phyloP scores from a whole-genome alignment of 2,329 filamentous ascomycete genomes.

The Clonostachys solani region DNA sequence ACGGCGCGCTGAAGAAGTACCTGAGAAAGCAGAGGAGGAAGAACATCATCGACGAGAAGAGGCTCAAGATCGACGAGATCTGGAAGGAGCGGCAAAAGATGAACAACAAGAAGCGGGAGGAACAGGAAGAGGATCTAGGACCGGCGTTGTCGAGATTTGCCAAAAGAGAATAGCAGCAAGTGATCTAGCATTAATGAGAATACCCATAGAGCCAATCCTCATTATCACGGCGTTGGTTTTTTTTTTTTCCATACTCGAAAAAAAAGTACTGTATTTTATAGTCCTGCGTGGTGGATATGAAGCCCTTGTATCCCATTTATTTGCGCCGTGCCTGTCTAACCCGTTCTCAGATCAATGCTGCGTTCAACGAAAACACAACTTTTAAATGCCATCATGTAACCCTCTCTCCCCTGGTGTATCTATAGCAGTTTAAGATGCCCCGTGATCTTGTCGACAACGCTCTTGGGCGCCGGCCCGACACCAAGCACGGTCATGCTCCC shows the following conservation, averaged over 20 bases:
- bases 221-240: too few relatives aligned
- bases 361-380: too few relatives aligned
- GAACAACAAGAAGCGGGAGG: slow-evolving; percentile 56
- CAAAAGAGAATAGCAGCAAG: slow-evolving; percentile 50
- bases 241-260: too few relatives aligned
- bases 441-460: slow-evolving; percentile 81
- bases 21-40: slow-evolving; percentile 86
- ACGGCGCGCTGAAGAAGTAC: slow-evolving; percentile 82
- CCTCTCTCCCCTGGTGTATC: slow-evolving; percentile 7
- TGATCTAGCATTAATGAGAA: too few relatives aligned
- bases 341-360: not conserved
- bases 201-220: too few relatives aligned
- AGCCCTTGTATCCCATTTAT: too few relatives aligned
- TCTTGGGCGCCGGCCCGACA: slow-evolving; percentile 77
- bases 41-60: slow-evolving; percentile 96
- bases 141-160: slow-evolving; percentile 85
- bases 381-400: not conserved
- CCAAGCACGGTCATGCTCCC: slow-evolving; percentile 92
- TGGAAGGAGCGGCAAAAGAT: slow-evolving; percentile 68
- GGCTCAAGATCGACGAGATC: slow-evolving; percentile 79
- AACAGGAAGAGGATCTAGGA: slow-evolving; percentile 71
- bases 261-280: too few relatives aligned
- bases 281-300: too few relatives aligned
- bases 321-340: not conserved
- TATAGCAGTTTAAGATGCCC: slow-evolving; percentile 80